Percentiles rank a stretch among this genome's conserved stretches.
phyloP scores from a whole-genome alignment of 441 rosid species.

The Bocquillonia castaneifolia region DNA sequence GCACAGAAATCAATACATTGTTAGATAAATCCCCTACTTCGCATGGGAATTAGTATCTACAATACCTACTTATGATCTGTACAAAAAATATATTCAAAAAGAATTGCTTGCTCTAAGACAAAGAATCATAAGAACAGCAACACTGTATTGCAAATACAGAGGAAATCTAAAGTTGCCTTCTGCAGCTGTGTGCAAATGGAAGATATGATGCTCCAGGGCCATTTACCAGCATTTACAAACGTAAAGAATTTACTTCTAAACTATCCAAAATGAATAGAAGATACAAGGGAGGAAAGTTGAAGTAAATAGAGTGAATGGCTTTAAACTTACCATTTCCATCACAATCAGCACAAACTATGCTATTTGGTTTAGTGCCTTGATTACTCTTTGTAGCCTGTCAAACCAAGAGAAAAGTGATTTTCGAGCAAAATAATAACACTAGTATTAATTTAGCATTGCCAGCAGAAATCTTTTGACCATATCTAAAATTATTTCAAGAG shows the following conservation, averaged over 20 bases:
- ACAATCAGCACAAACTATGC: constrained; percentile 73
- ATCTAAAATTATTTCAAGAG: not conserved
- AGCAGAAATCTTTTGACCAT: not conserved
- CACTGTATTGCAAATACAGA: too few relatives aligned
- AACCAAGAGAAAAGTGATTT: constrained; percentile 20
- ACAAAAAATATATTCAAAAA: not conserved
- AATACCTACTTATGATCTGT: not conserved
- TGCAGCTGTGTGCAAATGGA: not conserved
- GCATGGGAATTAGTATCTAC: not conserved
- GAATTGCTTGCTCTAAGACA: not conserved
- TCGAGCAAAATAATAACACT: too few relatives aligned
- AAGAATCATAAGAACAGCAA: not conserved
- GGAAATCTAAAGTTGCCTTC: not conserved
- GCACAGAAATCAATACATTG: not conserved
- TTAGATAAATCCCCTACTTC: not conserved
- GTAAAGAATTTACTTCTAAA: not conserved
- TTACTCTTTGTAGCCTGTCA: constrained; percentile 50
- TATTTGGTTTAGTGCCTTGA: constrained; percentile 41
- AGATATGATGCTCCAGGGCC: not conserved
- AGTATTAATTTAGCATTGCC: not conserved
- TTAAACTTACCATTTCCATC: constrained; percentile 89
- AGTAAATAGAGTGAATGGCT: constrained; percentile 1
- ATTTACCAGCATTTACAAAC: not conserved
- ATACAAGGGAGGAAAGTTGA: not conserved
- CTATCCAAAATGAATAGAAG: not conserved